Evolutionary conservation across 768 basidiomycete species (phyloP), one percentile per base, ranked within the genome.

Genomic region (Macrolepiota albuminosa): DNA sequence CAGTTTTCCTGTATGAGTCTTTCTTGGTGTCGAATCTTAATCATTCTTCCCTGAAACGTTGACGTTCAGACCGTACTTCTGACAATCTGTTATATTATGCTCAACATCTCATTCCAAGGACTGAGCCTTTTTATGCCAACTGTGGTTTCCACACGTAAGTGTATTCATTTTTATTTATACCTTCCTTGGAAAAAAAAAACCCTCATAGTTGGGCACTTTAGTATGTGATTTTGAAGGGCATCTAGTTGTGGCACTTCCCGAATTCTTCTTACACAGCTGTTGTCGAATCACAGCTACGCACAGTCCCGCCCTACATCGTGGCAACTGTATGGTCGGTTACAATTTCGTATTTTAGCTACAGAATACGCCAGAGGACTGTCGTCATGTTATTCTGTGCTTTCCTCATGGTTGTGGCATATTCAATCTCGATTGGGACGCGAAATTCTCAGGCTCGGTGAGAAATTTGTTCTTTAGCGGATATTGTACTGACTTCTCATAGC

Each of bases 241-340:
- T 29, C 2, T n/a, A 4, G n/a, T 24, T 18, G 13, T n/a, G 6
- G 10, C 9, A 2, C 18, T 31, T 54, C 29, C 33, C 42, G 6
- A 46, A n/a, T n/a, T 34, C 66, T 51, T 6, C 66, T 51, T 6
- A 51, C 6, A 37, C n/a, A 81, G 78, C 76, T 46, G 72, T 73
- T 8, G 74, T 82, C 13, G 69, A 80, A 63, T 72, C 76, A 1
- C 80, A 82, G 60, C 72, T 82, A 13, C 74, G 78, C 4, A 81
- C 80, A n/a, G 81, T 82, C 1, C 80, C 79, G 0, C 78, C 78
- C 4, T 81, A 77, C 57, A 58, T 77, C n/a, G 74, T 75, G 4
- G 75, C 73, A 18, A 74, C 70, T 5, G 70, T 76, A 37, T 80
- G 78, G 75, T 71, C 78, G 1, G 53, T 80, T 26, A 39, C 69